Evolutionary conservation across 805 yeast species (phyloP).

Genomic region (Pichia pseudocactophila): DNA sequence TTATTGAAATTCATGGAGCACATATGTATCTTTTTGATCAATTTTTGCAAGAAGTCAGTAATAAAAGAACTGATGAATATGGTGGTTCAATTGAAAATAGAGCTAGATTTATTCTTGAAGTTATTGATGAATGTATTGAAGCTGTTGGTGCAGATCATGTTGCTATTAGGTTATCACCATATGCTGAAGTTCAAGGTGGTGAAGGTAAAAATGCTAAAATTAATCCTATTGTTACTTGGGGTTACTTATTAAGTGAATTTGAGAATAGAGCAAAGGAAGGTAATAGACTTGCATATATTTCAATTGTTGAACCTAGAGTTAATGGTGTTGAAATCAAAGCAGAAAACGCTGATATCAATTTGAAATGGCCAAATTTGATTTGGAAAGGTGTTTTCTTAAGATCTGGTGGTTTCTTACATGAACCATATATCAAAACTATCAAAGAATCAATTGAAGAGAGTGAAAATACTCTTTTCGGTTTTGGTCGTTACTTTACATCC

Average conservation of each 20-base stretch:
- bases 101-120: slow-evolving; percentile 33
- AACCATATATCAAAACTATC: slow-evolving; percentile 15
- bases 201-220: slow-evolving; percentile 29
- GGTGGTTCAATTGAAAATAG: slow-evolving; percentile 38
- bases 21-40: slow-evolving; percentile 34
- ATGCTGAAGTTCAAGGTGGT: slow-evolving; percentile 31
- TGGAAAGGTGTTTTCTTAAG: slow-evolving; percentile 19
- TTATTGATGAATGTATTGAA: slow-evolving; percentile 40
- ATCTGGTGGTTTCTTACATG: slow-evolving; percentile 21
- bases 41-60: slow-evolving; percentile 29
- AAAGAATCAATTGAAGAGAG: slow-evolving; percentile 18
- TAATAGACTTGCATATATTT: slow-evolving; percentile 18
- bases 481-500: slow-evolving; percentile 32
- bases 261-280: slow-evolving; percentile 24
- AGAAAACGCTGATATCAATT: slow-evolving; percentile 3
- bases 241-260: slow-evolving; percentile 32
- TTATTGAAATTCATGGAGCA: slow-evolving; percentile 35
- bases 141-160: slow-evolving; percentile 44
- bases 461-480: slow-evolving; percentile 35
- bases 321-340: slow-evolving; percentile 36
- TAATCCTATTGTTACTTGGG: slow-evolving; percentile 28
- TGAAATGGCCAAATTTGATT: slow-evolving; percentile 13
- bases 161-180: slow-evolving; percentile 43
- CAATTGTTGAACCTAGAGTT: slow-evolving; percentile 57
- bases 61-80: slow-evolving; percentile 34